Evolutionary conservation across 2,329 filamentous ascomycete species (phyloP).

Genomic region (Helotiales sp.): DNA sequence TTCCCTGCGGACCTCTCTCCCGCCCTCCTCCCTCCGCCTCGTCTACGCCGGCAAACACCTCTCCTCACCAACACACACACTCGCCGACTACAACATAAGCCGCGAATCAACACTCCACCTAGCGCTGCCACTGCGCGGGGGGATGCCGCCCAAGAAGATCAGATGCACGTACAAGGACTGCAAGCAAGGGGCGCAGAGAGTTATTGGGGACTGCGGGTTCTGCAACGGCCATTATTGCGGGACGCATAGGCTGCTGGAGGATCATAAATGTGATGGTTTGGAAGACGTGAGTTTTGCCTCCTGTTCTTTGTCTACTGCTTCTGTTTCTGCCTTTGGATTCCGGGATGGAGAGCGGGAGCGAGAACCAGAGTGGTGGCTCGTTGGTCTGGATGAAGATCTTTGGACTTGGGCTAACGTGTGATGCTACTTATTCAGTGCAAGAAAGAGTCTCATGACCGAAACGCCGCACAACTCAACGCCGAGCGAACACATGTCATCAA

Average conservation of each 20-base stretch:
- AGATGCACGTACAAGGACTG: constrained; percentile 90
- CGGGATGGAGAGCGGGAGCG: no score
- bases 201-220: constrained; percentile 95
- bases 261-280: constrained; percentile 89
- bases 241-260: constrained; percentile 91
- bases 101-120: constrained; percentile 58
- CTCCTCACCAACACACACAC: constrained; percentile 46
- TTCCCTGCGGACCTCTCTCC: constrained; percentile 60
- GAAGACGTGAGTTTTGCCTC: constrained; percentile 71
- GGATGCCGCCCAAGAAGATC: constrained; percentile 75
- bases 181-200: constrained; percentile 84
- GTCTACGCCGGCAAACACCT: constrained; percentile 64
- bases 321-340: no score
- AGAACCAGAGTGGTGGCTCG: constrained; percentile 47
- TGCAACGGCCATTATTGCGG: constrained; percentile 94
- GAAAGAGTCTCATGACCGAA: constrained; percentile 93
- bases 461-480: constrained; percentile 87
- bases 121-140: constrained; percentile 58
- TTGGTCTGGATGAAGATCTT: constrained; percentile 47
- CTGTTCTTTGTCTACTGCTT: no score
- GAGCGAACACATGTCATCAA: constrained; percentile 95
- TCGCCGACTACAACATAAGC: constrained; percentile 54
- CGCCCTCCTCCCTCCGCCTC: constrained; percentile 56
- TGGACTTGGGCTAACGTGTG: constrained; percentile 47
- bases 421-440: constrained; percentile 73